Conservation (phyloP, 75 land plant species). For the Selaginella tamariscina region DNA sequence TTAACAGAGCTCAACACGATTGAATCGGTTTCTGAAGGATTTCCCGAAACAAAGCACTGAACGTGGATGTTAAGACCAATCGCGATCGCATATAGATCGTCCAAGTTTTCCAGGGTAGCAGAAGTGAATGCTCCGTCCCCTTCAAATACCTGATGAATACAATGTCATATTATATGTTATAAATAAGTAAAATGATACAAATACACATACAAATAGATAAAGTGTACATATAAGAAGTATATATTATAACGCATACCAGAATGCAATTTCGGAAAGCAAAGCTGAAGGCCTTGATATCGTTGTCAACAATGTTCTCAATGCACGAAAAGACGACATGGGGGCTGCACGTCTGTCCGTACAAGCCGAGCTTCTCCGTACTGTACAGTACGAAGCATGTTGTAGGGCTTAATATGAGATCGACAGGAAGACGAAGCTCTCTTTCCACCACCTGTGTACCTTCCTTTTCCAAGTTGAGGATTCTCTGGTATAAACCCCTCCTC, state of each 20-base stretch:
- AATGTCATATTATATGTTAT: background rate
- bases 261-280: background rate
- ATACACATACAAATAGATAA: background rate
- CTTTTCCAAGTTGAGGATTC: slow-evolving; percentile 7
- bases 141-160: background rate
- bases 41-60: slow-evolving; percentile 8
- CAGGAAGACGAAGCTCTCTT: slow-evolving; percentile 2
- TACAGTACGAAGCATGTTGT: slow-evolving; percentile 10
- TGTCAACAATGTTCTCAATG: background rate
- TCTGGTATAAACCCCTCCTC: slow-evolving; percentile 23
- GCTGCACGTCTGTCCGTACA: background rate
- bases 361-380: background rate
- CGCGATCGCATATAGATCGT: background rate
- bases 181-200: background rate
- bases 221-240: background rate
- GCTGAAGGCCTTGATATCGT: background rate
- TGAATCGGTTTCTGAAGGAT: background rate
- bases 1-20: background rate
- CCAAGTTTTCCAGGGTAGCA: background rate
- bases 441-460: slow-evolving; percentile 9
- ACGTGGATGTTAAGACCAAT: background rate
- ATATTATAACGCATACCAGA: background rate
- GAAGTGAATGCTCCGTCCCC: background rate
- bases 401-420: slow-evolving; percentile 11
- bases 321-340: background rate